A percentile compares a stretch with the other conserved stretches of the same genome.
These are phyloP conservation scores for Phytopythium chamaehyphon DNA, from an alignment of 352 stramenopile genomes.

Conservation along the genomic window DNA sequence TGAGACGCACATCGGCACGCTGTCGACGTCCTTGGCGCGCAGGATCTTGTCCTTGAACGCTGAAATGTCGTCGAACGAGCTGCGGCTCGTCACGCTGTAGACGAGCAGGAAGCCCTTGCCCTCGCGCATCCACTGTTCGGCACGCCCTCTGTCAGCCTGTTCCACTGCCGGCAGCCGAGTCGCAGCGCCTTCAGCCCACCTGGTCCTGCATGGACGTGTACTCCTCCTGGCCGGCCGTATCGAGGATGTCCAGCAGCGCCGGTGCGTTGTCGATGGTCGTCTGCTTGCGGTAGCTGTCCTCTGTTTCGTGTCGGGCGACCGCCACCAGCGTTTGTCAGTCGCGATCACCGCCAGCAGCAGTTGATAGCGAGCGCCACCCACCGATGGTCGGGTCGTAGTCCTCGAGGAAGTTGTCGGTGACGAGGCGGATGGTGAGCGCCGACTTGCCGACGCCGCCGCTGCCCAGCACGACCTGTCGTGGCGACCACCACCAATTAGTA, in stretches of 20 bases:
- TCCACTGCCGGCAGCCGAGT: background rate
- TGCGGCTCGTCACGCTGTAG: slow-evolving; percentile 87
- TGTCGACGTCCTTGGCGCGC: slow-evolving; percentile 85
- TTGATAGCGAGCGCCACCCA: slow-evolving; percentile 22
- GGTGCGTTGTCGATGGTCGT: slow-evolving; percentile 81
- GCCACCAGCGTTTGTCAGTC: background rate
- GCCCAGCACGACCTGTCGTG: slow-evolving; percentile 85
- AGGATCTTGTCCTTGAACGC: slow-evolving; percentile 90
- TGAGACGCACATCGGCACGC: slow-evolving; percentile 61
- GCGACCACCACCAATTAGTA: background rate
- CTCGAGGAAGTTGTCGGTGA: slow-evolving; percentile 91
- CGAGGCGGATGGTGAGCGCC: slow-evolving; percentile 89
- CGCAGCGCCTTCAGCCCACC: slow-evolving; percentile 19
- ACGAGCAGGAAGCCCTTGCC: slow-evolving; percentile 89
- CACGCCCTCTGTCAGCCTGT: background rate
- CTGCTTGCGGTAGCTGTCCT: slow-evolving; percentile 92
- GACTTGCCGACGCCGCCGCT: slow-evolving; percentile 91
- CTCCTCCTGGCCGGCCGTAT: slow-evolving; percentile 91
- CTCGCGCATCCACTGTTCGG: slow-evolving; percentile 89
- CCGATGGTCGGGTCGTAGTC: slow-evolving; percentile 92
- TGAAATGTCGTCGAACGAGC: slow-evolving; percentile 88
- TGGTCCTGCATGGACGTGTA: slow-evolving; percentile 92
- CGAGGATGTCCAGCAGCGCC: slow-evolving; percentile 86
- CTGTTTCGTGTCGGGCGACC: slow-evolving; percentile 21
- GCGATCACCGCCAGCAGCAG: no score